Evolutionary conservation across 208 protist species (phyloP).

Genomic region (Phytomonas francai): DNA sequence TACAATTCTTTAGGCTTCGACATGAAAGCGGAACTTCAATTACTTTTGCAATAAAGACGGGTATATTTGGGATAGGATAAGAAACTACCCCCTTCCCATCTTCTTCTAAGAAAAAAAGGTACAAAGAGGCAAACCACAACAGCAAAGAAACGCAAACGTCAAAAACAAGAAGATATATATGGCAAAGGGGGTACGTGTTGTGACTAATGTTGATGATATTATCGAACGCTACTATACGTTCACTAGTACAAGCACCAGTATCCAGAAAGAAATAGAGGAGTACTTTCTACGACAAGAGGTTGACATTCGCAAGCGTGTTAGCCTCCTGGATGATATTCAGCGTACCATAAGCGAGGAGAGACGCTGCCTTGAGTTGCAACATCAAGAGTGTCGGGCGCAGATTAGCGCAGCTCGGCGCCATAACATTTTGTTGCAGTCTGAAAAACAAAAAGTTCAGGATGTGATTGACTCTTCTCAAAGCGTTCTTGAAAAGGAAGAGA

Average conservation of each 20-base stretch:
- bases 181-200: background rate
- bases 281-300: constrained; percentile 75
- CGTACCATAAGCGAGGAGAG: constrained; percentile 76
- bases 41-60: background rate
- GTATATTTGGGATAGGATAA: background rate
- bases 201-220: background rate
- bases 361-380: constrained; percentile 69
- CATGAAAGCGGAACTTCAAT: background rate
- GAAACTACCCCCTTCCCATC: background rate
- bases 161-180: background rate
- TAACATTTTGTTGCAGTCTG: constrained; percentile 26
- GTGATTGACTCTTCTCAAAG: constrained; percentile 23
- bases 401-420: constrained; percentile 60
- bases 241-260: background rate
- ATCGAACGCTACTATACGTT: background rate
- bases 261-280: constrained; percentile 70
- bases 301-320: constrained; percentile 70
- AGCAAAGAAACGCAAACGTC: background rate
- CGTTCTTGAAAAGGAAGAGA: constrained; percentile 44
- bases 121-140: background rate
- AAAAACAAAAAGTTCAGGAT: constrained; percentile 40
- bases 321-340: constrained; percentile 71
- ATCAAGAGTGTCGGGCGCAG: constrained; percentile 77
- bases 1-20: background rate
- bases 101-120: background rate